Base-by-base conservation (phyloP, 495 filamentous ascomycete genomes). In the Cairneyella variabilis region DNA sequence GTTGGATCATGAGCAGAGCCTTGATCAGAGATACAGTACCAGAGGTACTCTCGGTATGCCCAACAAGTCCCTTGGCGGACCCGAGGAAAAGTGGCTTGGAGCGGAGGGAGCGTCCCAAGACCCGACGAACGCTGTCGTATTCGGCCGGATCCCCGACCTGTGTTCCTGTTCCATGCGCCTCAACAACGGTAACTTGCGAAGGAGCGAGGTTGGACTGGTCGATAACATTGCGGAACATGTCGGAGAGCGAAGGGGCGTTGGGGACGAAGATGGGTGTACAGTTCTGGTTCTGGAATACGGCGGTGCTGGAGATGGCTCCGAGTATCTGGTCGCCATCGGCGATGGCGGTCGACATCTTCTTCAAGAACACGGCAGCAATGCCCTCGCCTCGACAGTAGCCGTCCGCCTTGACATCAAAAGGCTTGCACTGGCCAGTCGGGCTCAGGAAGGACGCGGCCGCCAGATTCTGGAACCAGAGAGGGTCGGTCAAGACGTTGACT, bases 21-120 rank as follows among this genome's bases (percentile, higher is more conserved):
- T 97, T 97, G 65, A 89, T 76, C 16, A 97, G 73, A 1, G 69
- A 65, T 2, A 76, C 58, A 6, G 95, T 63, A 56, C 91, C 91
- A 39, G 91, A 92, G 0, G 85, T 89, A 37, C 89, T 86, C 65
- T 96, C 91, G 28, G 83, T 89, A 66, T 97, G 91, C 1, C 91
- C 91, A 22, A 97, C 76, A 51, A 95, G 95, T 1, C 91, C 78
- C 61, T 97, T 82, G 10, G 77, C 82, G 0, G 91, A 83, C n/a
- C 91, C 91, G 2, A 96, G 75, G 57, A 88, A 80, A 4, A 96
- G 78, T 0, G 88, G 81, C 63, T 87, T 28, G 22, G 49, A 42
- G 17, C 49, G 44, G 17, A n/a, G n/a, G 4, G 44, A n/a, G 3
- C 46, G 7, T 6, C 28, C 28, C 14, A 47, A 47, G 44, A 22